Percentiles rank a stretch among this genome's conserved stretches.
Evolutionary conservation across 139 green algal species (phyloP).

Genomic region (Chlamydomonas schloesseri): DNA sequence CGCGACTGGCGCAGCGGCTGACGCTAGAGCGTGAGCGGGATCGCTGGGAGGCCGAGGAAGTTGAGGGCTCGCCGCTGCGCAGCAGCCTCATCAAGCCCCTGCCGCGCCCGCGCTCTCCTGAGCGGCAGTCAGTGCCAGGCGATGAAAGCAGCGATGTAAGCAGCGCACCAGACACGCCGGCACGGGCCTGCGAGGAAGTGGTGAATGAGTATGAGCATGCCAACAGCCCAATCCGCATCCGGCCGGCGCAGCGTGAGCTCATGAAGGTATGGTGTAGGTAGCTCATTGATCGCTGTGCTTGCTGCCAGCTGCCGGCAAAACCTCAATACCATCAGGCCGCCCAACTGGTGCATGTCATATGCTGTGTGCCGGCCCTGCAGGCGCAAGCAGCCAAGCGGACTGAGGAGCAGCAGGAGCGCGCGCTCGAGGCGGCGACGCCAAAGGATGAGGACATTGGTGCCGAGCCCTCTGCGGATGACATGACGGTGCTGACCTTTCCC

Average conservation of each 20-base stretch:
- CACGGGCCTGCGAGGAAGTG: background rate
- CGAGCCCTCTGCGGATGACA: background rate
- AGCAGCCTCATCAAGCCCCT: background rate
- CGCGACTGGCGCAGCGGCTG: constrained; percentile 11
- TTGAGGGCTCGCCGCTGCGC: background rate
- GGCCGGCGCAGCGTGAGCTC: constrained; percentile 17
- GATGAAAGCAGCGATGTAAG: background rate
- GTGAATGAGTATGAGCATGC: constrained; percentile 29
- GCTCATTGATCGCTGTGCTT: too few relatives aligned
- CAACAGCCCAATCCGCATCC: constrained; percentile 5
- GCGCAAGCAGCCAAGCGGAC: background rate
- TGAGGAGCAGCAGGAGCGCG: background rate
- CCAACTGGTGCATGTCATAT: background rate
- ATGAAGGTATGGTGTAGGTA: constrained; percentile 29
- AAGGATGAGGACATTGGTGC: background rate
- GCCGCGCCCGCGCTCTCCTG: background rate
- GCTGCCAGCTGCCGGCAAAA: too few relatives aligned
- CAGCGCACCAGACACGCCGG: background rate
- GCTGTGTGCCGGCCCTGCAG: background rate
- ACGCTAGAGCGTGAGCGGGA: background rate
- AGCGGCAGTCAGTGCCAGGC: background rate
- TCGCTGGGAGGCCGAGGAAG: background rate
- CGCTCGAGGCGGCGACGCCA: background rate
- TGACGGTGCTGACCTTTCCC: background rate
- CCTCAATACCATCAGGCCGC: too few relatives aligned